phyloP scores from a whole-genome alignment of 2,329 filamentous ascomycete genomes.

The Cladosporium sp. region DNA sequence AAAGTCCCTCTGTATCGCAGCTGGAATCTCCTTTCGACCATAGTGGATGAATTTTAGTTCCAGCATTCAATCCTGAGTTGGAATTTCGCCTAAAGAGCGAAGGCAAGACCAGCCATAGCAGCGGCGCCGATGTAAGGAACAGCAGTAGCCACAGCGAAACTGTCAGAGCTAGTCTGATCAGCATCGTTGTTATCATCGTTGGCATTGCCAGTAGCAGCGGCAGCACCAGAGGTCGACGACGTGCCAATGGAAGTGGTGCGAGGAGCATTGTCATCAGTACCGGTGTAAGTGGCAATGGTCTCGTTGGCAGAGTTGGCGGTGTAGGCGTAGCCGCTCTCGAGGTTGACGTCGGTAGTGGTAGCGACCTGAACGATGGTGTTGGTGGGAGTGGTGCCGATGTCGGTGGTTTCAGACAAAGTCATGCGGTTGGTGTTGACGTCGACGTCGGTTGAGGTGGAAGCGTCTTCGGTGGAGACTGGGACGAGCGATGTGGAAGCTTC shows the following conservation, averaged over 20 bases:
- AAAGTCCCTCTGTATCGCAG: too few relatives aligned
- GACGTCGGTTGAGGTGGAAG: constrained; percentile 12
- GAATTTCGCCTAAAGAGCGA: not conserved
- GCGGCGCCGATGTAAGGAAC: constrained; percentile 11
- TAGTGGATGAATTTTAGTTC: too few relatives aligned
- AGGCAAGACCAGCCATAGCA: constrained; percentile 13
- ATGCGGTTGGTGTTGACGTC: constrained; percentile 7
- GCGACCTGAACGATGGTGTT: constrained; percentile 12
- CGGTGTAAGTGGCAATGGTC: constrained; percentile 14
- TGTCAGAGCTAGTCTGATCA: not conserved
- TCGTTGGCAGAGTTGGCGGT: constrained; percentile 4
- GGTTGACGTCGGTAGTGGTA: constrained; percentile 14
- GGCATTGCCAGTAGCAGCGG: too few relatives aligned
- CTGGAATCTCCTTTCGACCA: too few relatives aligned
- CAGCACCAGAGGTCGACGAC: not conserved
- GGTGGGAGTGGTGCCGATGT: constrained; percentile 13
- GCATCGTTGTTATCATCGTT: not conserved
- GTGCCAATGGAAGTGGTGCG: not conserved
- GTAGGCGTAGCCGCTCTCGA: constrained; percentile 15
- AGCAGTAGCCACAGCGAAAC: constrained; percentile 10
- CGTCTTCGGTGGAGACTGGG: constrained; percentile 11
- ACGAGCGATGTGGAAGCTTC: constrained; percentile 10
- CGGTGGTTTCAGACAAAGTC: constrained; percentile 11
- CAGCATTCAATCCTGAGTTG: too few relatives aligned
- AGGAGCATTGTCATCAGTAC: constrained; percentile 7